Conservation (phyloP, 2,329 filamentous ascomycete species). For the Penicillium vulpinum region DNA sequence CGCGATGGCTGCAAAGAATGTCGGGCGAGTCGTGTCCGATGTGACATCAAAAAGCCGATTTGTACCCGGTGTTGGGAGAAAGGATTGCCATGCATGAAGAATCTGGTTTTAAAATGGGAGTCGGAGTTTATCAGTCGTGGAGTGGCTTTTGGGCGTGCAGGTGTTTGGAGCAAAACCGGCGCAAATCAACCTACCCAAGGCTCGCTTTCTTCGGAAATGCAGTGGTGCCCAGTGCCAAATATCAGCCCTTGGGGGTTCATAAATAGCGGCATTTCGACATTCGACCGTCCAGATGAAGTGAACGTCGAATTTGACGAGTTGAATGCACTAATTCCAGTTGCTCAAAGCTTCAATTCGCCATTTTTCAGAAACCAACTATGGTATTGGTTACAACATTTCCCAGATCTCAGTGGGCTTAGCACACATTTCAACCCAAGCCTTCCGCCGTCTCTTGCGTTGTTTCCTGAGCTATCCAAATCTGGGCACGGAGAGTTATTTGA, state of each 20-base stretch:
- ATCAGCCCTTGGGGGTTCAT: conserved; percentile 36
- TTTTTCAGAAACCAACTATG: conserved; percentile 4
- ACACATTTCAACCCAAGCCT: conserved; percentile 5
- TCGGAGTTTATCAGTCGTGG: conserved; percentile 44
- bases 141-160: conserved; percentile 45
- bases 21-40: conserved; percentile 43
- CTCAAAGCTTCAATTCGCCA: conserved; percentile 2
- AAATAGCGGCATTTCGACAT: conserved; percentile 32
- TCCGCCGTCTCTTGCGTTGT: conserved; percentile 25
- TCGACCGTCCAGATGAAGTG: conserved; percentile 29
- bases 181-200: conserved; percentile 21
- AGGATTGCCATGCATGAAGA: conserved; percentile 38
- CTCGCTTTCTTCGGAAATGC: conserved; percentile 18
- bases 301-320: conserved; percentile 28
- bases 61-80: conserved; percentile 41
- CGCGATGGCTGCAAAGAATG: conserved; percentile 45
- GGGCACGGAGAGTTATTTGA: conserved; percentile 38
- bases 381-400: conserved; percentile 6
- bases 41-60: conserved; percentile 40
- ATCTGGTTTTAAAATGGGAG: conserved; percentile 42
- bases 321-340: conserved; percentile 14
- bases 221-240: conserved; percentile 31
- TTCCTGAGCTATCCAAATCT: conserved; percentile 32
- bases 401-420: conserved; percentile 3
- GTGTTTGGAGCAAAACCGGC: conserved; percentile 42